phyloP scores from a whole-genome alignment of 148 eudicot species.

The Agrostemma githago region DNA sequence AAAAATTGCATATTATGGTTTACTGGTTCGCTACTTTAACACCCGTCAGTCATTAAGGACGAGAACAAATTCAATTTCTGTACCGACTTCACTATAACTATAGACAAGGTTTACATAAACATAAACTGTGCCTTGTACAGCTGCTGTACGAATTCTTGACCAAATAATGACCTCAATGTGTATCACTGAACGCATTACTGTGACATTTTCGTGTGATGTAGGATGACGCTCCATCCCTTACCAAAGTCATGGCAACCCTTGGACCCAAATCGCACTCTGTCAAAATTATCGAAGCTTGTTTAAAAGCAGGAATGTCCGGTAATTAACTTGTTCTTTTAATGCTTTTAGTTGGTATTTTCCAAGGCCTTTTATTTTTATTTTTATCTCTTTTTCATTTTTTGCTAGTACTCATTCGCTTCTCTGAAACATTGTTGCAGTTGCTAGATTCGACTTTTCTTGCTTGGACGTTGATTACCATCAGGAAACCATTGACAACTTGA shows the following conservation, averaged over 20 bases:
- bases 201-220: conserved; percentile 16
- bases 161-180: background rate
- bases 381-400: background rate
- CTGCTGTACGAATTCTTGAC: background rate
- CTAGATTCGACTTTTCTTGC: conserved; percentile 64
- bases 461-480: conserved; percentile 51
- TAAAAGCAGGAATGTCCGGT: conserved; percentile 66
- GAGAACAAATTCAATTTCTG: background rate
- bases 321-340: conserved; percentile 19
- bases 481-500: conserved; percentile 49
- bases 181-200: background rate
- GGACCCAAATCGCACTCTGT: conserved; percentile 55
- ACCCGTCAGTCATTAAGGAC: background rate
- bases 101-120: background rate
- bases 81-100: background rate
- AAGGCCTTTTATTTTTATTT: background rate
- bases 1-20: background rate
- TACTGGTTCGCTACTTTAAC: background rate
- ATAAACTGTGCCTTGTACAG: background rate
- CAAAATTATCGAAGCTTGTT: conserved; percentile 50
- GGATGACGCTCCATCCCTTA: conserved; percentile 40
- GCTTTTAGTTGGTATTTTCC: background rate
- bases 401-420: too few species aligned
- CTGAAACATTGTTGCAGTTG: conserved; percentile 34
- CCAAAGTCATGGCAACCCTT: conserved; percentile 57